Percentiles rank a stretch among this genome's conserved stretches.
Evolutionary conservation across 768 basidiomycete species (phyloP).

Genomic region (Sporobolomyces roseus): DNA sequence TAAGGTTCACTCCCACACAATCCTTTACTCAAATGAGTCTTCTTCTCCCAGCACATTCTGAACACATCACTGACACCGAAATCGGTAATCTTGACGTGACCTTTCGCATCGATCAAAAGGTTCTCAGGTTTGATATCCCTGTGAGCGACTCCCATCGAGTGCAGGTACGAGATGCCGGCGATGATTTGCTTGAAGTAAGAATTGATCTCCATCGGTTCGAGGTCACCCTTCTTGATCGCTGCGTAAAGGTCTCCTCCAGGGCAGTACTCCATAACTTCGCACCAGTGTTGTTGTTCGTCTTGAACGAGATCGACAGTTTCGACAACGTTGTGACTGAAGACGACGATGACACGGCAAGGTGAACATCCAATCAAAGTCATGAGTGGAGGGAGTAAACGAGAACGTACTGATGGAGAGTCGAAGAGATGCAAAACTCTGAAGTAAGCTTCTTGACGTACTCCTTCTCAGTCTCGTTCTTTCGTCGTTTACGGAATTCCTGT

Average conservation of each 20-base stretch:
- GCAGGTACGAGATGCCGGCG: slow-evolving; percentile 79
- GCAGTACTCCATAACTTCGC: slow-evolving; percentile 99
- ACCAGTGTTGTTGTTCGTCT: slow-evolving; percentile 94
- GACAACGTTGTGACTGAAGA: slow-evolving; percentile 88
- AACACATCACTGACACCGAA: slow-evolving; percentile 99
- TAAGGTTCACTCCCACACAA: slow-evolving; percentile 97
- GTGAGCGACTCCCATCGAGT: slow-evolving; percentile 95
- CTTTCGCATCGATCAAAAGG: slow-evolving; percentile 83
- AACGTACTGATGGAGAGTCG: slow-evolving; percentile 59
- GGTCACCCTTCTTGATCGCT: slow-evolving; percentile 93
- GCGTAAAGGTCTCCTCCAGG: slow-evolving; percentile 95
- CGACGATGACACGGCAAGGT: no score
- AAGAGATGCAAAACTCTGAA: slow-evolving; percentile 97
- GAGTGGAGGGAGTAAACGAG: neutral
- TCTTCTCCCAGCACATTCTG: slow-evolving; percentile 94
- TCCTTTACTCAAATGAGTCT: slow-evolving; percentile 93
- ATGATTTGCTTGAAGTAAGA: slow-evolving; percentile 98
- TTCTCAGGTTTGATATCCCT: slow-evolving; percentile 99
- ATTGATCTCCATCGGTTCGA: slow-evolving; percentile 88
- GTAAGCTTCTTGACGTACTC: slow-evolving; percentile 99
- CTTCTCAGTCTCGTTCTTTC: slow-evolving; percentile 97
- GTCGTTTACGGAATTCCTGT: slow-evolving; percentile 94
- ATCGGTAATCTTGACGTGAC: slow-evolving; percentile 89
- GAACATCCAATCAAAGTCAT: slow-evolving; percentile 45
- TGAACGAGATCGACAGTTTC: slow-evolving; percentile 99